phyloP scores from a whole-genome alignment of 306 rosid species.

The Hippophae tibetana region DNA sequence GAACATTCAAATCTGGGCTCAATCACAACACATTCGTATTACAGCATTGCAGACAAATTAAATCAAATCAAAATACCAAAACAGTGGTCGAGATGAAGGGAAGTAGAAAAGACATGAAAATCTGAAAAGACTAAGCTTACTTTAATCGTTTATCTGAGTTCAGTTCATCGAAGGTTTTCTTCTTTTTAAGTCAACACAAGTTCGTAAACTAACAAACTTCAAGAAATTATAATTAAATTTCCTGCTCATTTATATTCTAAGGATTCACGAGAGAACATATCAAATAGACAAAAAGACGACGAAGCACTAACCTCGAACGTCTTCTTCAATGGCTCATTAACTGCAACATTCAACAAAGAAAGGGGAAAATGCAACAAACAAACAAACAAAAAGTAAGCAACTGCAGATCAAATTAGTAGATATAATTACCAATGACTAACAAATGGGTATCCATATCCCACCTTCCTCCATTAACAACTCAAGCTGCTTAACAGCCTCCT shows the following conservation, averaged over 20 bases:
- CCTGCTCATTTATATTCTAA: conserved; percentile 1
- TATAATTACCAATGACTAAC: background rate
- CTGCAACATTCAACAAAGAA: conserved; percentile 24
- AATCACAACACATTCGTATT: too few species aligned
- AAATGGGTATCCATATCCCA: conserved; percentile 17
- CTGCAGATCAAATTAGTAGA: conserved; percentile 25
- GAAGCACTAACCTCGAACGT: conserved; percentile 54
- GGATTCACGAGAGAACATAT: conserved; percentile 20
- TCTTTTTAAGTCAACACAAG: background rate
- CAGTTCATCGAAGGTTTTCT: background rate
- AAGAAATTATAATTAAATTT: conserved; percentile 1
- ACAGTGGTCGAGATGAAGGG: too few species aligned
- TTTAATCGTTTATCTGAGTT: conserved; percentile 1
- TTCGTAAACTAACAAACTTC: conserved; percentile 1
- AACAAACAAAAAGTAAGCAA: conserved; percentile 9
- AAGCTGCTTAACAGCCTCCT: conserved; percentile 69
- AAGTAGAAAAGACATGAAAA: too few species aligned
- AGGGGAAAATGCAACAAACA: background rate
- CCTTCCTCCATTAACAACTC: conserved; percentile 59
- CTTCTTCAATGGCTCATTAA: conserved; percentile 55
- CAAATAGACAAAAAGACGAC: conserved; percentile 8
- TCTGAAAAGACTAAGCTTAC: background rate
- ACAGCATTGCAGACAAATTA: too few species aligned
- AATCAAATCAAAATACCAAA: too few species aligned
- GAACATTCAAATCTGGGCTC: too few species aligned